Evolutionary conservation across 2,329 filamentous ascomycete genomes (phyloP).

Genomic region (Diaporthe ampelina): DNA sequence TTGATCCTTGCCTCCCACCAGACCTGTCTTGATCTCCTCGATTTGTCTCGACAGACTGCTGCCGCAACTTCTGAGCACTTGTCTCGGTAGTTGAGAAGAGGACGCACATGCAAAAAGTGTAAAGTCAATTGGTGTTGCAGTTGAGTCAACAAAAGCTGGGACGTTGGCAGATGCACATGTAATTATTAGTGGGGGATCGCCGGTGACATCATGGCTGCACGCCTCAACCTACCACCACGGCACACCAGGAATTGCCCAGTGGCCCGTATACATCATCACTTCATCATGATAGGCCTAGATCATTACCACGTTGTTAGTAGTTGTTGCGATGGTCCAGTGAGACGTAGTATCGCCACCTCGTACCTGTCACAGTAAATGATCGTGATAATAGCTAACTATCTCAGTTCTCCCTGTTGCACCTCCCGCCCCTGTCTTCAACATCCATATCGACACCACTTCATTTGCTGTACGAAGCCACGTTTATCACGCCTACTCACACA

Average conservation of each 20-base stretch:
- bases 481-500: background rate
- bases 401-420: too few relatives aligned
- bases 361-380: background rate
- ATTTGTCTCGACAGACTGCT: background rate
- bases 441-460: too few relatives aligned
- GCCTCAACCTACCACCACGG: background rate
- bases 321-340: background rate
- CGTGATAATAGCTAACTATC: too few relatives aligned
- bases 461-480: too few relatives aligned
- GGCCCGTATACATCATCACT: background rate
- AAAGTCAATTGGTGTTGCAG: background rate
- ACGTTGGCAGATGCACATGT: background rate
- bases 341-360: background rate
- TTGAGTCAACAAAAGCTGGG: background rate
- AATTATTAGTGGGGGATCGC: background rate
- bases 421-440: too few relatives aligned
- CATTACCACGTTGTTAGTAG: background rate
- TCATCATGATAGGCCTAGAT: slow-evolving; percentile 6
- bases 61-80: background rate
- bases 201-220: slow-evolving; percentile 18
- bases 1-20: background rate
- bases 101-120: too few relatives aligned
- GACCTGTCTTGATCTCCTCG: background rate
- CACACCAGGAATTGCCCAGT: too few relatives aligned
- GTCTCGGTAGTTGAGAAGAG: background rate